Evolutionary conservation across 1,284 basidiomycete genomes (phyloP), one percentile per base, ranked within the genome.

Genomic region (Kalmanozyma brasiliensis): DNA sequence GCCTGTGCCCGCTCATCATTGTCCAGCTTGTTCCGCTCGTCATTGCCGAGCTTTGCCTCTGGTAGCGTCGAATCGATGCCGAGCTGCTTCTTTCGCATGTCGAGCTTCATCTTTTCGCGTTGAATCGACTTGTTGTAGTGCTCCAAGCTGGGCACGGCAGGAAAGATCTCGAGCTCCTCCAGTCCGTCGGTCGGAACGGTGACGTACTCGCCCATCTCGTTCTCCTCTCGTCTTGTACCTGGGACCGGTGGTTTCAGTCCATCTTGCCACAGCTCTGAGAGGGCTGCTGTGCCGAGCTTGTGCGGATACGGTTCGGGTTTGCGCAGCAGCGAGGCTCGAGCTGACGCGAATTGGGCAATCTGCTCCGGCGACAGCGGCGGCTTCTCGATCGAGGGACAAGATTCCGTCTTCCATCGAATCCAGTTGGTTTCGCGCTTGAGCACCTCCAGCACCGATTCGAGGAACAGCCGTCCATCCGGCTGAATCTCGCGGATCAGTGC

Each of bases 341-440:
- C 72, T 8, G 55, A 43, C 16, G 60, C 59, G 34, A 71, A 74
- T 9, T 56, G 35, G 0, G 64, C 49, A 24, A 73, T 58, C 51
- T 72, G 62, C 19, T 67, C 73, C 2, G 60, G 52, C 0, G 62
- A 46, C 2, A 77, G 43, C 1, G 72, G 56, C n/a, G 68, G 60
- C 45, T 68, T 68, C 26, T 80, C 74, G 46, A 79, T 76, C 8
- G 79, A 56, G 0, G 77, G 80, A 33, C 78, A 79, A 10, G 68
- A 64, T 1, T 69, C 76, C 5, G 61, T 71, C 58, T 81, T 81
- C 79, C 79, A 81, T 40, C 68, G 71, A 10, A 79, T 63, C 78
- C 78, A 81, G 24, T 65, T 66, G 24, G 59, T 53, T 44, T 79
- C 77, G 11, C 75, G 57, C 30, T 63, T 66, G 17, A 80, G 58